Evolutionary conservation across 2,329 filamentous ascomycete genomes (phyloP).

Genomic region (Aspergillus clavatus): DNA sequence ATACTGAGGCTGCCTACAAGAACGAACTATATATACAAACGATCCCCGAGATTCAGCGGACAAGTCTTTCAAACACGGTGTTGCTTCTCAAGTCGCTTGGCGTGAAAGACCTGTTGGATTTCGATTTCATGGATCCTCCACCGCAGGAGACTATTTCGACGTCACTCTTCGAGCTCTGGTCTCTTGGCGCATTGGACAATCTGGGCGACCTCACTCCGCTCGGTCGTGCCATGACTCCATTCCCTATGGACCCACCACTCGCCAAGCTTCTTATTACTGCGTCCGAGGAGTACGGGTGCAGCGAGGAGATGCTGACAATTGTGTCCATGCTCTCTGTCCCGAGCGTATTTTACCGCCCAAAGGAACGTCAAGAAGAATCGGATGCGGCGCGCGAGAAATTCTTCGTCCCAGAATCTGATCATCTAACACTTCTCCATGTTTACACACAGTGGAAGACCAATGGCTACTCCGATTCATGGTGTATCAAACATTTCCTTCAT

Average conservation of each 20-base stretch:
- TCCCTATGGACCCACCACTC: conserved; percentile 95
- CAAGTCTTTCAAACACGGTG: conserved; percentile 92
- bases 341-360: conserved; percentile 93
- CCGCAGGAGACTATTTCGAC: conserved; percentile 97
- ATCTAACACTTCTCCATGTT: conserved; percentile 90
- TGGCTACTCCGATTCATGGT: conserved; percentile 86
- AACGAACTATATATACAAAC: conserved; percentile 96
- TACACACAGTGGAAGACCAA: conserved; percentile 95
- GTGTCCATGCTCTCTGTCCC: conserved; percentile 97
- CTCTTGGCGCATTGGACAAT: conserved; percentile 87
- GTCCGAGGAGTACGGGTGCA: conserved; percentile 82
- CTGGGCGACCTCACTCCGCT: conserved; percentile 84
- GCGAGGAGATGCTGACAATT: conserved; percentile 96
- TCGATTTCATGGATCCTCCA: conserved; percentile 98
- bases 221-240: conserved; percentile 90
- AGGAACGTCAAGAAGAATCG: conserved; percentile 93
- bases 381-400: conserved; percentile 96
- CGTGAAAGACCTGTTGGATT: conserved; percentile 89
- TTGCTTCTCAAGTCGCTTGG: conserved; percentile 90
- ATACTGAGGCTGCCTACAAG: conserved; percentile 89
- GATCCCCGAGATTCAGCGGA: conserved; percentile 95
- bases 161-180: conserved; percentile 96
- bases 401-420: conserved; percentile 95
- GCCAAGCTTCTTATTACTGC: conserved; percentile 93
- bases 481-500: conserved; percentile 86